These are phyloP conservation scores for Gracilaria domingensis DNA, from an alignment of 23 red algal species.

Conservation along the genomic window DNA sequence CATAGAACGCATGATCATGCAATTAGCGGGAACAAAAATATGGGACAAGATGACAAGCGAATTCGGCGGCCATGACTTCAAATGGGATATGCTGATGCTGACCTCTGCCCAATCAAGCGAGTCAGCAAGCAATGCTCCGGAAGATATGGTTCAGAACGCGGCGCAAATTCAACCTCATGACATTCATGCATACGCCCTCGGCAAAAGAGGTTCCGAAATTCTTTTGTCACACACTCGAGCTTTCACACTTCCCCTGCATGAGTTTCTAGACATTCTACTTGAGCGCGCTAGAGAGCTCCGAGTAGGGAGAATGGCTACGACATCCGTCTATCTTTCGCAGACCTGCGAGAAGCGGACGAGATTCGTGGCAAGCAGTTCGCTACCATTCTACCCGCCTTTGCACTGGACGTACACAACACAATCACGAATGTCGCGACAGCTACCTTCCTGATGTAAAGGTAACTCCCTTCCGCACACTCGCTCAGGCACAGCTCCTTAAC, in stretches of 20 bases:
- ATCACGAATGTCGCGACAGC: too few relatives aligned
- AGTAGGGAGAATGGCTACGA: background rate
- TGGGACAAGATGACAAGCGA: background rate
- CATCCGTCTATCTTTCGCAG: background rate
- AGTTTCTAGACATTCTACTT: background rate
- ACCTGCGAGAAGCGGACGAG: background rate
- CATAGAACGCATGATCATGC: background rate
- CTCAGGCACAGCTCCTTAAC: background rate
- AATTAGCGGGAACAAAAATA: background rate
- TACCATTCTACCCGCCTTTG: slow-evolving; percentile 21
- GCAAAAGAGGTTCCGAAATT: background rate
- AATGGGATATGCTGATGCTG: slow-evolving; percentile 14
- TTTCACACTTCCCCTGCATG: slow-evolving; percentile 2
- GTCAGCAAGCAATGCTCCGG: background rate
- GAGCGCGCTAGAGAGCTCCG: too few relatives aligned
- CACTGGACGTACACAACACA: slow-evolving; percentile 20
- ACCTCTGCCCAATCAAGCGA: background rate
- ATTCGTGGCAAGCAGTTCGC: background rate
- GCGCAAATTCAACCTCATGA: background rate
- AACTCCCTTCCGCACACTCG: too few relatives aligned
- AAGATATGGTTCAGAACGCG: background rate
- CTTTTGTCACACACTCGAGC: slow-evolving; percentile 2
- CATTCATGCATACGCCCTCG: slow-evolving; percentile 7
- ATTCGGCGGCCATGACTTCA: background rate
- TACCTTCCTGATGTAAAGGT: too few relatives aligned